Conservation (phyloP, 2,329 filamentous ascomycete genomes). For the Akanthomyces lecanii region DNA sequence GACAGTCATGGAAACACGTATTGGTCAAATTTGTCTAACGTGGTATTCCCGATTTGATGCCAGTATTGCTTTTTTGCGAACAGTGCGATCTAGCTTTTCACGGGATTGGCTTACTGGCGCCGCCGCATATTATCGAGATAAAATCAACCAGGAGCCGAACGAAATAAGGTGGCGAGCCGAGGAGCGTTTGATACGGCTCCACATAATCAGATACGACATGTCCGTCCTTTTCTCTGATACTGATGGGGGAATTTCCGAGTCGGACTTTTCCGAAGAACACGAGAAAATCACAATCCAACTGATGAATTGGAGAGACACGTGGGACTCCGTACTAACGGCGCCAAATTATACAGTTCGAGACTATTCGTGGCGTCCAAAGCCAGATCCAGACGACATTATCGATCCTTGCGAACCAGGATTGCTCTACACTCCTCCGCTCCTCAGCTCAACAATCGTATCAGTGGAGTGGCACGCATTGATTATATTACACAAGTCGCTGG, state of each 20-base stretch:
- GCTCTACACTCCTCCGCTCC: constrained; percentile 68
- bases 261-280: constrained; percentile 63
- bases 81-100: constrained; percentile 67
- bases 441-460: constrained; percentile 67
- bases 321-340: constrained; percentile 61
- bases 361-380: constrained; percentile 51
- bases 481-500: constrained; percentile 76
- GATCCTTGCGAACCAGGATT: constrained; percentile 66
- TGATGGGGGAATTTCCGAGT: constrained; percentile 58
- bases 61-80: constrained; percentile 77
- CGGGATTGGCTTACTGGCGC: constrained; percentile 72
- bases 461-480: constrained; percentile 76
- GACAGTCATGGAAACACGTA: constrained; percentile 65
- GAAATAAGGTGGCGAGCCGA: constrained; percentile 64
- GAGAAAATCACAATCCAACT: constrained; percentile 46
- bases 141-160: constrained; percentile 55
- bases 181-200: constrained; percentile 59
- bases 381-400: constrained; percentile 63
- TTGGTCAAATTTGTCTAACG: constrained; percentile 68
- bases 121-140: constrained; percentile 58
- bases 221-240: constrained; percentile 69
- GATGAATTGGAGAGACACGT: constrained; percentile 46
- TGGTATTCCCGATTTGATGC: constrained; percentile 93
- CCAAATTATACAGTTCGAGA: constrained; percentile 58
- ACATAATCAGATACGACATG: constrained; percentile 75